A percentile compares a stretch with the other conserved stretches of the same genome.
Conservation (phyloP, 495 filamentous ascomycete species). For the Neurospora cerealis region DNA sequence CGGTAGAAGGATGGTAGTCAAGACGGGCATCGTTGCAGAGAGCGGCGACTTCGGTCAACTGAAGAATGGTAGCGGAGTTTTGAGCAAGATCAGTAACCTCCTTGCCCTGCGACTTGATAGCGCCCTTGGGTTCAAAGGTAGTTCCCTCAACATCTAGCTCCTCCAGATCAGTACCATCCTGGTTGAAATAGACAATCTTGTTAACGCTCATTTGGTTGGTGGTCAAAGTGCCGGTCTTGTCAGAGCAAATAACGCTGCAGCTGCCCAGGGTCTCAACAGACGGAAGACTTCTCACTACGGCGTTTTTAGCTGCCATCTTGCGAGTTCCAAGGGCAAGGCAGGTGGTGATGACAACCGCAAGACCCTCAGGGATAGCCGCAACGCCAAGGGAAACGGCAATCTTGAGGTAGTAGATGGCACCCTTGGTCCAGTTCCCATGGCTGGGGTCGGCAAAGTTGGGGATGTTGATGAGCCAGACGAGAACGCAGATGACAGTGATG, state of each 20-base stretch:
- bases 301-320: slow-evolving; percentile 98
- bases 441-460: slow-evolving; percentile 90
- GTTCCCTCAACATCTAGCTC: slow-evolving; percentile 90
- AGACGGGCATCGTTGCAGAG: slow-evolving; percentile 84
- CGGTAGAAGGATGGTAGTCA: slow-evolving; percentile 66
- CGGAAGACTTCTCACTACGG: slow-evolving; percentile 88
- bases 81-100: slow-evolving; percentile 56
- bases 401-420: slow-evolving; percentile 99
- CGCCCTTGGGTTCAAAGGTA: slow-evolving; percentile 80
- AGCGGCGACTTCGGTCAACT: slow-evolving; percentile 79
- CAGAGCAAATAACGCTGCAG: slow-evolving; percentile 99
- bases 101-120: slow-evolving; percentile 57
- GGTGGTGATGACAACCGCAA: slow-evolving; percentile 96
- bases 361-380: slow-evolving; percentile 92
- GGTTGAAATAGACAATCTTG: slow-evolving; percentile 75
- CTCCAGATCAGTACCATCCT: slow-evolving; percentile 63
- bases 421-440: slow-evolving; percentile 92
- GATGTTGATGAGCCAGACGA: slow-evolving; percentile 98
- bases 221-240: slow-evolving; percentile 97
- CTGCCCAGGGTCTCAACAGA: slow-evolving; percentile 97
- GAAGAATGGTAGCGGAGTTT: slow-evolving; percentile 66
- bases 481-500: slow-evolving; percentile 89
- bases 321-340: slow-evolving; percentile 91
- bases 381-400: slow-evolving; percentile 98
- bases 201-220: slow-evolving; percentile 99